Base-by-base conservation (phyloP, 176 grass and related monocot genomes). In the Elymus sibiricus region DNA sequence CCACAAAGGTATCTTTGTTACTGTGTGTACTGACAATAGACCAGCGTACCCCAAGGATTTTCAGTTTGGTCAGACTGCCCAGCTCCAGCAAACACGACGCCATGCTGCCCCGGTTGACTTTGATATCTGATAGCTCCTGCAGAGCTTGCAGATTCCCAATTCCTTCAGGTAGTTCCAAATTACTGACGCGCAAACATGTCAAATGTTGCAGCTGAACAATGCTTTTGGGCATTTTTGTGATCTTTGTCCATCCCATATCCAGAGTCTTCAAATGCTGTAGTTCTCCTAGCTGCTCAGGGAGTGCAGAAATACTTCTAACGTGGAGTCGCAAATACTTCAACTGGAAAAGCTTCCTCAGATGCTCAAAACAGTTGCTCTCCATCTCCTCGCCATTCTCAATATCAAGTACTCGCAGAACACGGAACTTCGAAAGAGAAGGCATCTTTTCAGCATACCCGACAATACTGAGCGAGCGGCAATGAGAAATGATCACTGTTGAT, bases 241-340 rank as follows among this genome's bases (percentile, higher is more conserved):
- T 43, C 9, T 64, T 90, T 6, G 84, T 87, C 38, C 13, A 6
- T 55, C 43, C 25, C 22, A 87, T 34, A 40, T 90, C 79, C 12
- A 87, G 49, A 4, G 79, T 87, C 13, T 21, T 19, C 67, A 90
- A 83, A 15, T 87, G 9, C 0, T 47, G 39, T 5, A 90, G 79
- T 40, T 87, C 73, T 53, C 84, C 80, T 3, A 87, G 26, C 58
- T 87, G 40, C 78, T 87, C 84, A 55, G 84, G 88, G 38, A 90
- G 61, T 21, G 25, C 32, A 31, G 3, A 11, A 64, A 90, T 63
- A 11, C 25, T 87, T 72, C 79, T 82, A 63, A 77, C 6, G 60
- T 64, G 11, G 7, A 90, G 64, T 38, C 76, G 21, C 32, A 90
- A n/a, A n/a, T 86, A 83, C 9, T 64, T 87, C 66, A 90, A 69